Base-by-base conservation (phyloP, 495 filamentous ascomycete genomes). In the Haplographium delicatum region DNA sequence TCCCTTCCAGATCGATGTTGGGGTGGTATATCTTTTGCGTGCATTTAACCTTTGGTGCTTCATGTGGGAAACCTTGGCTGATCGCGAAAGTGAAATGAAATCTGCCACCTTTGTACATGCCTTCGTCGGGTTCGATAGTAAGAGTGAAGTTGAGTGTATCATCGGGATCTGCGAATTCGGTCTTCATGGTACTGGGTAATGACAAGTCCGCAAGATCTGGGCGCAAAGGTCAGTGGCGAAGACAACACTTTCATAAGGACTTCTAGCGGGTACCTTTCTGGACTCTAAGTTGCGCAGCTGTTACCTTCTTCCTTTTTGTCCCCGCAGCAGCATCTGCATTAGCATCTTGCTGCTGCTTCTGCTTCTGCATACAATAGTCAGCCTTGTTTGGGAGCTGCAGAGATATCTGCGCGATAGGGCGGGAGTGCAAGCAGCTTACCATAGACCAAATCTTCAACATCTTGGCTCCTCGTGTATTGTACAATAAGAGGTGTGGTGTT, bases 381-480 rank as follows among this genome's bases (percentile, higher is more conserved):
- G 47, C 49, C 35, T 40, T n/a, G 46, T 30, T 40, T 24, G 28
- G 50, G 25, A n/a, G 24, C 26, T 16, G 16, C 18, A 38, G 26
- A n/a, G 35, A 7, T 7, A 13, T 13, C 28, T 7, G 28, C 28
- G 28, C 28, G 13, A 31, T 31, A 13, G 28, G 13, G 7, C 50
- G 54, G 24, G 34, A 26, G 19, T 5, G 45, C 27, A 34, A 34
- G 6, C 22, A 25, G 47, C 80, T 38, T 74, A 95, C 91, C 91
- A 98, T 96, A 66, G 90, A 95, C 93, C 93, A 98, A 75, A 98
- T 95, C 69, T 98, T 98, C 74, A 96, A 76, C 93, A 98, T 98
- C 59, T 68, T 89, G 81, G 51, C 22, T 19, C 16, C 9, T 4
- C 22, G 15, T 13, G 35, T 19, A 39, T 8, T 0, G 35, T 3